Evolutionary conservation across 2,329 filamentous ascomycete species (phyloP), one percentile per base, ranked within the genome.

Genomic region (Ascocoryne sarcoides): DNA sequence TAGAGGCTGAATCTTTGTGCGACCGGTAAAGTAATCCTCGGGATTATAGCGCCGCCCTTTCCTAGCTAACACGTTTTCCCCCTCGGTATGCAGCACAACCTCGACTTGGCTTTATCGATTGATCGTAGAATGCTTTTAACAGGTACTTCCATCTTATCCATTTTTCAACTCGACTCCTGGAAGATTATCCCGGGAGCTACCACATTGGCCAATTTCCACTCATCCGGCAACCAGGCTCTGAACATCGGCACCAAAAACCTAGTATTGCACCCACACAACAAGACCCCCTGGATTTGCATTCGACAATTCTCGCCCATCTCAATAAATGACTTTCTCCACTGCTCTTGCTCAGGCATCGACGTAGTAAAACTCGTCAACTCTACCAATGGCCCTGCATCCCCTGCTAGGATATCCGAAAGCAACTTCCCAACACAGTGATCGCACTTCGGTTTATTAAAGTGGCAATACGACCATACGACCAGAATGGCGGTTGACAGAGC

Each of bases 401-500:
- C n/a, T n/a, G n/a, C n/a, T n/a, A n/a, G n/a, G 23, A 23, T 2
- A 4, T 31, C 16, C 26, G 8, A 34, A 21, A 53, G 42, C 10
- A 57, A 16, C 10, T 35, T 12, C 3, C 15, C 15, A 16, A 18
- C 18, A n/a, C 54, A 36, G 51, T 48, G 18, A 4, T 53, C 50
- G 26, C 62, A 65, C 2, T 55, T 39, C 10, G 49, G 33, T 8
- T 53, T 44, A 2, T 54, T 49, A 23, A 59, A 58, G 12, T 50
- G 53, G 10, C 58, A 56, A 54, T 62, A 66, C 0, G 58, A 53
- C 62, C 62, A 65, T 1, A 64, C 46, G 1, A 65, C 53, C 2
- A 62, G 41, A 0, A 61, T 59, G 2, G 56, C 56, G 0, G 54
- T 55, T 0, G 58, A 55, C 0, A 62, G 40, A 2, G 62, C 53